These are phyloP conservation scores for Phytophthora colocasiae DNA, from an alignment of 352 stramenopile genomes.

Conservation along the genomic window DNA sequence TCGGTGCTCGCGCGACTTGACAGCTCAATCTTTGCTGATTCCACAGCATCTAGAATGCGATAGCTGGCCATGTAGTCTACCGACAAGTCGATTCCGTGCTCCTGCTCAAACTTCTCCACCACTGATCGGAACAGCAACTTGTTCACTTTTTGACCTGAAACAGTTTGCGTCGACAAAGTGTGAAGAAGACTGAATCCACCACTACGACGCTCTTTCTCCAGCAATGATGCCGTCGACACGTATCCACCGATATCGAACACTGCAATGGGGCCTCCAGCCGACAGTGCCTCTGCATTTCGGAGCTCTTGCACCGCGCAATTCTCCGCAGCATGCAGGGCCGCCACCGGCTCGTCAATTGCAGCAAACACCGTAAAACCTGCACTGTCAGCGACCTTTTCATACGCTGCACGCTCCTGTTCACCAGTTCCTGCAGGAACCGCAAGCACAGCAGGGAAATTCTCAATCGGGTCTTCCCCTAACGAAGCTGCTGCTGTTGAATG, in stretches of 20 bases:
- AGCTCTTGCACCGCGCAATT: slow-evolving; percentile 44
- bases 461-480: slow-evolving; percentile 47
- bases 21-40: slow-evolving; percentile 78
- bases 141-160: slow-evolving; percentile 60
- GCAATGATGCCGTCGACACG: slow-evolving; percentile 57
- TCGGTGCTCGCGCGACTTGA: slow-evolving; percentile 61
- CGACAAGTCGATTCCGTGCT: slow-evolving; percentile 71
- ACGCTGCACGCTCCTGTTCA: slow-evolving; percentile 39
- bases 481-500: slow-evolving; percentile 51
- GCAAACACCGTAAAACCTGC: slow-evolving; percentile 68
- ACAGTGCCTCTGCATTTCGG: slow-evolving; percentile 23
- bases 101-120: slow-evolving; percentile 58
- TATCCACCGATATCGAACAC: slow-evolving; percentile 82
- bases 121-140: slow-evolving; percentile 58
- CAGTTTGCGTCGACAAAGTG: slow-evolving; percentile 37
- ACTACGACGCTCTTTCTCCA: slow-evolving; percentile 40
- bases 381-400: slow-evolving; percentile 59
- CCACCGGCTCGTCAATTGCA: slow-evolving; percentile 68
- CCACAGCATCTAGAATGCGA: slow-evolving; percentile 70
- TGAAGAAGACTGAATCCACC: slow-evolving; percentile 47
- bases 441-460: slow-evolving; percentile 60
- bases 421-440: slow-evolving; percentile 48
- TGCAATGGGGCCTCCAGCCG: slow-evolving; percentile 42
- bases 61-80: slow-evolving; percentile 77
- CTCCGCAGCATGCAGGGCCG: slow-evolving; percentile 64